A percentile compares a stretch with the other conserved stretches of the same genome.
phyloP scores from a whole-genome alignment of 2,329 filamentous ascomycete species.

The Claviceps sp. region DNA sequence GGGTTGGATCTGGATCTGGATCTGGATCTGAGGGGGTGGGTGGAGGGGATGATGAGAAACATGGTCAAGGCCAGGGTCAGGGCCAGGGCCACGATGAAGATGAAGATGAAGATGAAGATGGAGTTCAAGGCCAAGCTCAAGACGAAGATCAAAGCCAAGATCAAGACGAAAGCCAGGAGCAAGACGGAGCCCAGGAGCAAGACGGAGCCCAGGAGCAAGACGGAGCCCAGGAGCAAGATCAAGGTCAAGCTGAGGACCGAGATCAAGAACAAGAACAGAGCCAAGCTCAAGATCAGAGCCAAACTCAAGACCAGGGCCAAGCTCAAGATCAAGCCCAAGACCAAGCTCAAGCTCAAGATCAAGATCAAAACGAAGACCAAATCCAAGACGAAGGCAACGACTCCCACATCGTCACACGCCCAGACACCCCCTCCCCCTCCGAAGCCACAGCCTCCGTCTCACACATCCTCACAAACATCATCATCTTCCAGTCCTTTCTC shows the following conservation, averaged over 20 bases:
- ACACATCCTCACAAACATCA: slow-evolving; percentile 66
- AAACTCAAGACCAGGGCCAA: too few relatives aligned
- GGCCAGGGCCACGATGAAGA: not conserved
- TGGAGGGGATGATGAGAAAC: too few relatives aligned
- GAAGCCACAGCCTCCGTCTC: slow-evolving; percentile 51
- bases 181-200: slow-evolving; percentile 8
- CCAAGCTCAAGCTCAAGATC: slow-evolving; percentile 7
- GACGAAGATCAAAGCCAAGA: not conserved
- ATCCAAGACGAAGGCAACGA: slow-evolving; percentile 8
- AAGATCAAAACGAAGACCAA: slow-evolving; percentile 8
- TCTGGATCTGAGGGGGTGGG: too few relatives aligned
- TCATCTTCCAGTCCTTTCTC: slow-evolving; percentile 68
- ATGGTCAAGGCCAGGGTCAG: not conserved
- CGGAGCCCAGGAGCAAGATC: not conserved
- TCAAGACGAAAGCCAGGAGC: slow-evolving; percentile 5
- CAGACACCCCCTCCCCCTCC: not conserved
- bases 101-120: not conserved
- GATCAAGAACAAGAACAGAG: not conserved
- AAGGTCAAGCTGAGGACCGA: not conserved
- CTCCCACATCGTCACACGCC: not conserved
- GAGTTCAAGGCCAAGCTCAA: too few relatives aligned
- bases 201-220: not conserved
- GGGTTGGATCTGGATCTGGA: not conserved
- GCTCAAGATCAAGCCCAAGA: slow-evolving; percentile 9
- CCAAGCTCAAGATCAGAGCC: not conserved